Base-by-base conservation (phyloP, 768 basidiomycete species). In the Pilatotrama ljubarskyi region DNA sequence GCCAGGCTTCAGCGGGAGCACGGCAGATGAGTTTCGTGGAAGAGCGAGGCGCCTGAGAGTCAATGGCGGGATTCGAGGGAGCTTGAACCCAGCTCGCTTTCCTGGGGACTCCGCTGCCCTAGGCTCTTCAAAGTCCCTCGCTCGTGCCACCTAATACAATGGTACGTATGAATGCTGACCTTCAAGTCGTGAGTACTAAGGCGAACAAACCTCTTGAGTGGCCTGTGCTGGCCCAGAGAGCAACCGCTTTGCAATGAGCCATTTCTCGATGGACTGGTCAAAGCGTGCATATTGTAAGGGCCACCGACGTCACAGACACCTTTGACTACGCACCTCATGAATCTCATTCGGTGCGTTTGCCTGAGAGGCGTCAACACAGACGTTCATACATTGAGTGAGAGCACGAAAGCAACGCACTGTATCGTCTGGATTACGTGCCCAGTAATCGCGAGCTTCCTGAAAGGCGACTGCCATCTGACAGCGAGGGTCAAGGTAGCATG, bases 371-470 rank as follows among this genome's bases (percentile, higher is more conserved):
- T 18, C 36, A 40, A 32, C 29, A 10, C 29, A 5, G 29, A 32
- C 29, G 17, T 44, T 20, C 22, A 38, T n/a, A n/a, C 2, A 20
- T n/a, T 18, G 2, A 15, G 13, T 9, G 38, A 36, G 18, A 15
- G 24, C 2, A 3, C 15, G n/a, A 29, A 9, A 25, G n/a, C 7
- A 2, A 47, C 46, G 22, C 38, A 59, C 58, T 8, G 10, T n/a
- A 20, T 48, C 43, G 26, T 59, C 36, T 7, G 58, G 51, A 25
- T 59, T 32, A 1, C 37, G 35, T 9, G 36, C 44, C 58, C 58
- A 59, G 20, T 59, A 59, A 5, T 59, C 51, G 14, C 51, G 58
- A 8, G 51, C 58, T 18, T 32, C 51, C 22, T 59, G 58, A 15
- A 46, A 52, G 0, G 58, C 58, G 0, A 59, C 36, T 4, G 51